These are phyloP conservation scores for Cryphonectria japonica DNA, from an alignment of 2,329 filamentous ascomycete species.

Conservation along the genomic window DNA sequence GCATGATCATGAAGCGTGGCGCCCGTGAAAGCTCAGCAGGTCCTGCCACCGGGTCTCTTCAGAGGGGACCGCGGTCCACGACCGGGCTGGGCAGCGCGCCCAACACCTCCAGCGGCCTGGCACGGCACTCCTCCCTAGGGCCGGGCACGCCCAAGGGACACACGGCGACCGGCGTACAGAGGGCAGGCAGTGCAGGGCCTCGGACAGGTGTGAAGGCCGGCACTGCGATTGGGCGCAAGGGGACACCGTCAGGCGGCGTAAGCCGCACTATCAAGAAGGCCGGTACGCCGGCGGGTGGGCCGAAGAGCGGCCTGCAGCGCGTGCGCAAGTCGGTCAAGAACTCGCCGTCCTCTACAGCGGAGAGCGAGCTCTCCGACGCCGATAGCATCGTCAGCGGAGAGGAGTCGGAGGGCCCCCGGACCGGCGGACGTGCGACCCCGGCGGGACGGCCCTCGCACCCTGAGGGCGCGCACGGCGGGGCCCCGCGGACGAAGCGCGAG, in stretches of 20 bases:
- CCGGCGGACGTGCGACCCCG: slow-evolving; percentile 45
- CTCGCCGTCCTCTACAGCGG: slow-evolving; percentile 65
- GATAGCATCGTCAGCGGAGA: slow-evolving; percentile 56
- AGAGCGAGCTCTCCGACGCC: slow-evolving; percentile 68
- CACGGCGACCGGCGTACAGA: slow-evolving; percentile 36
- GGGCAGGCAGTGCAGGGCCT: slow-evolving; percentile 63
- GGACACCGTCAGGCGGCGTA: slow-evolving; percentile 46
- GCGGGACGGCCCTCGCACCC: slow-evolving; percentile 32
- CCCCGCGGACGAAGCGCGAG: slow-evolving; percentile 36
- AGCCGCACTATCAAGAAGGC: slow-evolving; percentile 51
- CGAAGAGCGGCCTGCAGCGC: slow-evolving; percentile 64
- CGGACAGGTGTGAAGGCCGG: slow-evolving; percentile 54
- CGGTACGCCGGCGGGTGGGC: slow-evolving; percentile 41
- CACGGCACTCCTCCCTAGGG: slow-evolving; percentile 65
- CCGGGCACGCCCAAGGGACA: slow-evolving; percentile 63
- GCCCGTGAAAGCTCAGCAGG: slow-evolving; percentile 62
- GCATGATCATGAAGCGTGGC: slow-evolving; percentile 61
- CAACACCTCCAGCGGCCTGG: slow-evolving; percentile 59
- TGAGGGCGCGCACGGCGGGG: slow-evolving; percentile 30
- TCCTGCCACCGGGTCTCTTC: slow-evolving; percentile 52
- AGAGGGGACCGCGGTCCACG: slow-evolving; percentile 56
- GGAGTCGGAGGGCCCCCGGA: slow-evolving; percentile 49
- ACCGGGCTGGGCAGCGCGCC: slow-evolving; percentile 52
- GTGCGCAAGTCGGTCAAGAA: slow-evolving; percentile 65
- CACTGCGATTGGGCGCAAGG: slow-evolving; percentile 49